Base-by-base conservation (phyloP, 352 stramenopile species). In the Globisporangium polare region DNA sequence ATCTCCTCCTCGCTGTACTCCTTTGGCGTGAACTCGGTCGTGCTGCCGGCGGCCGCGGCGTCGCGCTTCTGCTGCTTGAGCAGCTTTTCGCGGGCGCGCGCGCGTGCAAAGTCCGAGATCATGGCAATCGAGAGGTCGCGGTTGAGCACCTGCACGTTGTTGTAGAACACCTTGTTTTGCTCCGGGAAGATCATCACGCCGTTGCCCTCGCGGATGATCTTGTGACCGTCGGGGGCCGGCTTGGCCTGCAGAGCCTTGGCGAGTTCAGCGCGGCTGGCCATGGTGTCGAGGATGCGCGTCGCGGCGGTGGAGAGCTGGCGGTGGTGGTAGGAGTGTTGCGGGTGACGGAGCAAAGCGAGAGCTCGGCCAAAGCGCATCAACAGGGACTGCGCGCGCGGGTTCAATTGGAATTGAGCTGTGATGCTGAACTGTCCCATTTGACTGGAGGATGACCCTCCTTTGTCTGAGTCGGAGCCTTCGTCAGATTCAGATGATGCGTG, bases 121-220 rank as follows among this genome's bases (percentile, higher is more conserved):
- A 99, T 97, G 20, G 98, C 72, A 66, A 99, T 98, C 12, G 86
- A 98, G 45, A 99, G 77, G 79, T 99, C 98, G 52, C 98, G 94
- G 82, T 99, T 99, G 62, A 99, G 95, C 53, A 99, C 96, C 78
- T 96, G 88, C 49, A 96, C 90, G 62, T 93, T 91, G 75, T 97
- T 97, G 76, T 97, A 97, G 63, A 97, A 97, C 26, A 97, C 90
- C 63, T 95, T 88, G 71, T 95, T 96, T 62, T 90, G 77, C 67
- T 92, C 81, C 5, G 85, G 83, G 67, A 96, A 97, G 68, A 96
- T 84, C 75, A 97, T 96, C 53, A 95, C 92, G 60, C 86, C 89
- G 65, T 91, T 82, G 60, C 92, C 92, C 66, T 96, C 87, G 53
- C 84, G 86, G 62, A 96, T 96, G 73, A 94, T 92, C 65, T 96